Percentiles rank a stretch among this genome's conserved stretches.
Conservation (phyloP, 2,329 filamentous ascomycete genomes). For the Neurospora sp. region DNA sequence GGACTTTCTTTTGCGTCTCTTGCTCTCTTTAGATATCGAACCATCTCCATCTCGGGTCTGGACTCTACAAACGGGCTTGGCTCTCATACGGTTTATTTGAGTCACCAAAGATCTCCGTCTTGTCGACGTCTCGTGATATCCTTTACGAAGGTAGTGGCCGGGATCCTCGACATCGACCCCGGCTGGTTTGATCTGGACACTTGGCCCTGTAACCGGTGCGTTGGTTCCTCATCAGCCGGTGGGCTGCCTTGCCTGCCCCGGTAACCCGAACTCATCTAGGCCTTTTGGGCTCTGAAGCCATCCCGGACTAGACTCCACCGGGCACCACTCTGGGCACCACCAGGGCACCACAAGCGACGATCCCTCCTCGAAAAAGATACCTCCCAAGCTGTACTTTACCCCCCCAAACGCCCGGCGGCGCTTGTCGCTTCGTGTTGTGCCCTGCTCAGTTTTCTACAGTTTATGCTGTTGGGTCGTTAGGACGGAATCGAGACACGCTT, state of each 20-base stretch:
- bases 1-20: not conserved
- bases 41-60: not conserved
- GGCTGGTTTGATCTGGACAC: not conserved
- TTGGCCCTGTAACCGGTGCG: not conserved
- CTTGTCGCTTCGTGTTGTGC: not conserved
- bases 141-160: not conserved
- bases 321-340: conserved; percentile 22
- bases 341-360: conserved; percentile 64
- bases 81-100: not conserved
- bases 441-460: not conserved
- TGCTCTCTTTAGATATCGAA: not conserved
- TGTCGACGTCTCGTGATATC: not conserved
- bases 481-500: not conserved
- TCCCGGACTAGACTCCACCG: not conserved
- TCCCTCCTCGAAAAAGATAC: not conserved
- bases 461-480: not conserved
- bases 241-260: not conserved
- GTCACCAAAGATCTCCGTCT: not conserved
- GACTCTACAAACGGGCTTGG: not conserved
- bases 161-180: not conserved
- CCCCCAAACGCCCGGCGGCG: not conserved
- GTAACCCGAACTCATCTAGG: not conserved
- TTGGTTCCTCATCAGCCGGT: not conserved
- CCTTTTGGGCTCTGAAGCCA: not conserved
- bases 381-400: not conserved